phyloP scores from a whole-genome alignment of 2,329 filamentous ascomycete genomes.

The Chaetoscypha palmicola region DNA sequence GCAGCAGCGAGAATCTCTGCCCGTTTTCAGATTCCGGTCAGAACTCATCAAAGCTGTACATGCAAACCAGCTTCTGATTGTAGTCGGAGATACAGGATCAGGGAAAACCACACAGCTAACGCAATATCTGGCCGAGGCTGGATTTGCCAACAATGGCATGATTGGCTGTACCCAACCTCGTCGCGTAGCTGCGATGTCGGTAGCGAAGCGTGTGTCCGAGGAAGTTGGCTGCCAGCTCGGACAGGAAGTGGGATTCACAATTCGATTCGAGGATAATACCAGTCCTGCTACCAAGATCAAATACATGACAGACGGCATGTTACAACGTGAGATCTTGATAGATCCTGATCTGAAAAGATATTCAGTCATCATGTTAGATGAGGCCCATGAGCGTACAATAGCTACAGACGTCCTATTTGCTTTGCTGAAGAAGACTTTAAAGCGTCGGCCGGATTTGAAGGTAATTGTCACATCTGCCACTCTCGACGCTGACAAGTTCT shows the following conservation, averaged over 20 bases:
- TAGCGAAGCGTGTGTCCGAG: constrained; percentile 92
- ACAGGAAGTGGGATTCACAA: constrained; percentile 91
- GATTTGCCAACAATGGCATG: constrained; percentile 78
- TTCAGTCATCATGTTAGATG: constrained; percentile 95
- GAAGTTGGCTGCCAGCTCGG: constrained; percentile 90
- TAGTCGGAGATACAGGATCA: constrained; percentile 94
- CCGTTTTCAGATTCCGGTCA: constrained; percentile 81
- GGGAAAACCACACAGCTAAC: constrained; percentile 97
- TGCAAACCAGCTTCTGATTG: constrained; percentile 86
- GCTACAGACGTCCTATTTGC: constrained; percentile 94
- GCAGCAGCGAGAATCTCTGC: constrained; percentile 82
- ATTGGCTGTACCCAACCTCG: constrained; percentile 96
- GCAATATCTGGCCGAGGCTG: constrained; percentile 88
- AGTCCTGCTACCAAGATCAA: constrained; percentile 87
- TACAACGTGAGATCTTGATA: constrained; percentile 88
- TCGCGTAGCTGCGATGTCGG: constrained; percentile 95
- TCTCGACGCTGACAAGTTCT: constrained; percentile 95
- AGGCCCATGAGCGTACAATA: constrained; percentile 95
- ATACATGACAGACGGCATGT: constrained; percentile 99
- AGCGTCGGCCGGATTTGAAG: constrained; percentile 79
- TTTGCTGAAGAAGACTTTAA: constrained; percentile 85
- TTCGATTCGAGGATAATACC: constrained; percentile 94
- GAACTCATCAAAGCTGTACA: constrained; percentile 81
- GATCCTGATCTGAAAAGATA: constrained; percentile 86
- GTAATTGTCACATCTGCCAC: constrained; percentile 96